Evolutionary conservation across 495 filamentous ascomycete species (phyloP).

Genomic region (Hyaloscypha finlandica): DNA sequence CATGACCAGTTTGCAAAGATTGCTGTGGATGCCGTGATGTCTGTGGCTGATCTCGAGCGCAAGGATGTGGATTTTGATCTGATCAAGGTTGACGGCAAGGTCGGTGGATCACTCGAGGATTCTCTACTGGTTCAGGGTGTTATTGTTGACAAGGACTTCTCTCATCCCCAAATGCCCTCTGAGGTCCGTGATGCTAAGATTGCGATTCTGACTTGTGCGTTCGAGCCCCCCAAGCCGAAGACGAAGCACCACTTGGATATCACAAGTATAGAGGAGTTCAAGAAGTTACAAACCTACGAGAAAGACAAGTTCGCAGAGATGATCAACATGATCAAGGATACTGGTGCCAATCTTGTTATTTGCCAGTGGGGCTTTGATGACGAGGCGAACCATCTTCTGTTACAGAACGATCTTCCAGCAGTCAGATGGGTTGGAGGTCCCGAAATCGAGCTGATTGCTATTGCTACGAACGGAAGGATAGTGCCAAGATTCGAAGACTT

Average conservation of each 20-base stretch:
- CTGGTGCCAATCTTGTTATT: constrained; percentile 95
- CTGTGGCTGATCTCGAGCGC: constrained; percentile 91
- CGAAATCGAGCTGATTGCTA: constrained; percentile 97
- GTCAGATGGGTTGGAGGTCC: constrained; percentile 98
- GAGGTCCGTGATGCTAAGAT: constrained; percentile 94
- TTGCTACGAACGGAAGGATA: constrained; percentile 96
- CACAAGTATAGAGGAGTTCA: constrained; percentile 95
- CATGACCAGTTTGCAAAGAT: constrained; percentile 98
- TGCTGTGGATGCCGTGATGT: constrained; percentile 94
- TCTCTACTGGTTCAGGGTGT: constrained; percentile 94
- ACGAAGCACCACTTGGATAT: constrained; percentile 99
- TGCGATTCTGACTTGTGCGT: constrained; percentile 95
- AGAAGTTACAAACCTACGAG: constrained; percentile 93
- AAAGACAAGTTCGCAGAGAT: constrained; percentile 95
- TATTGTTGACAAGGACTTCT: constrained; percentile 99
- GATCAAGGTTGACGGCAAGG: constrained; percentile 99
- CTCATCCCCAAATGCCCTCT: constrained; percentile 97
- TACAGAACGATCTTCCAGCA: constrained; percentile 93
- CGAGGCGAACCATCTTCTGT: constrained; percentile 94
- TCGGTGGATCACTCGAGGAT: constrained; percentile 94
- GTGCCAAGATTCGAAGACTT: constrained; percentile 97
- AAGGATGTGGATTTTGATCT: constrained; percentile 99
- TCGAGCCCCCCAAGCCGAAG: constrained; percentile 99
- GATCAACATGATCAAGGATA: constrained; percentile 97
- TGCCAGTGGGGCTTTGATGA: constrained; percentile 99